Percentiles rank a stretch among this genome's conserved stretches.
Conservation (phyloP, 148 eudicot species). For the Hydrangea macrophylla region DNA sequence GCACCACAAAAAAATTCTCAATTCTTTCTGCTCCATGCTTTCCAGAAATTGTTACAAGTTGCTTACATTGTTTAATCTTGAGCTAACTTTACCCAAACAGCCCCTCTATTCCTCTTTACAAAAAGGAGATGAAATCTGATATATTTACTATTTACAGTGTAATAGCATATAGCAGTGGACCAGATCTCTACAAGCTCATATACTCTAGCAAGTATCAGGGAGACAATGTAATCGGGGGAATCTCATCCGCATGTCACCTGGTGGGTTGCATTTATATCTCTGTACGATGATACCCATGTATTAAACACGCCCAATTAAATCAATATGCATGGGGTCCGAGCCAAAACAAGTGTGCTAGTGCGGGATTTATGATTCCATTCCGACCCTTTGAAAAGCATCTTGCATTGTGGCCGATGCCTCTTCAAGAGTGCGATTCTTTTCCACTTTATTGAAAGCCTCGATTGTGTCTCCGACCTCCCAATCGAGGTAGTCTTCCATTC, state of each 20-base stretch:
- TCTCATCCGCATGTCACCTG: neutral
- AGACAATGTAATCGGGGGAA: neutral
- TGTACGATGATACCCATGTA: neutral
- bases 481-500: slow-evolving; percentile 51
- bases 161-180: slow-evolving; percentile 12
- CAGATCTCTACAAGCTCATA: slow-evolving; percentile 7
- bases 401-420: slow-evolving; percentile 75
- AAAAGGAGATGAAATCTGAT: slow-evolving; percentile 25
- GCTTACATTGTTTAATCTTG: neutral
- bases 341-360: neutral
- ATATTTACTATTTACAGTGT: slow-evolving; percentile 38
- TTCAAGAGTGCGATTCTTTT: slow-evolving; percentile 76
- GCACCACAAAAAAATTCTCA: too few species aligned
- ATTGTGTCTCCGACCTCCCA: slow-evolving; percentile 64
- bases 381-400: slow-evolving; percentile 57
- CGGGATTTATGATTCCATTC: slow-evolving; percentile 30
- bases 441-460: slow-evolving; percentile 54
- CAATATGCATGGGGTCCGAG: neutral
- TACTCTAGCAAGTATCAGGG: neutral
- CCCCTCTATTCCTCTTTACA: slow-evolving; percentile 34
- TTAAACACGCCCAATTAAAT: too few species aligned
- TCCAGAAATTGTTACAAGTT: neutral
- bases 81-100: neutral
- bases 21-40: neutral
- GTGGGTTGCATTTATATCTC: neutral